Conservation (phyloP, 139 green algal genomes). For the Chlamydomonas sp. region DNA sequence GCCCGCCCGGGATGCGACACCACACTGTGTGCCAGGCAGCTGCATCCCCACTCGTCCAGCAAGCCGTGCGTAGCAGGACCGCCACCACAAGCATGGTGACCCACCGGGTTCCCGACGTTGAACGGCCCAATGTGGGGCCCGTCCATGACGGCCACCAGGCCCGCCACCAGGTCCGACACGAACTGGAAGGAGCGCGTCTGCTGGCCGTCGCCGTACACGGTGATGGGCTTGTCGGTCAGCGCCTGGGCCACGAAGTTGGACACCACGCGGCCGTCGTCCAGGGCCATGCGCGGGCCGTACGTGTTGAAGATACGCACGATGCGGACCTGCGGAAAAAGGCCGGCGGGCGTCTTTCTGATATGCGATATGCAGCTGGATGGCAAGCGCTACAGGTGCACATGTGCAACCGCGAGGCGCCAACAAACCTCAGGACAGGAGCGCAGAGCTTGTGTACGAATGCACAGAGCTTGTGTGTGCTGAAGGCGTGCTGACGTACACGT, state of each 20-base stretch:
- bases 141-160: constrained; percentile 89
- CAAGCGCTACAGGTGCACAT: no score
- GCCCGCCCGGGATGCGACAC: no score
- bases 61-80: no score
- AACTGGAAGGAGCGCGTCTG: constrained; percentile 99
- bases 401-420: not conserved
- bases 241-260: constrained; percentile 98
- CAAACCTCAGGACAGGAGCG: not conserved
- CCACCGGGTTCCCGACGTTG: constrained; percentile 97
- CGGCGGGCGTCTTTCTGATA: not conserved
- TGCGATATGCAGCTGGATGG: no score
- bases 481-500: no score
- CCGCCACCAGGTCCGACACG: constrained; percentile 91
- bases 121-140: constrained; percentile 94
- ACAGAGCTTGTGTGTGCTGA: not conserved
- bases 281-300: constrained; percentile 96
- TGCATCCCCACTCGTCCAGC: no score
- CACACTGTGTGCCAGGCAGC: no score
- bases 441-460: not conserved
- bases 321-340: constrained; percentile 70
- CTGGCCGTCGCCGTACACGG: constrained; percentile 95
- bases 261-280: constrained; percentile 98
- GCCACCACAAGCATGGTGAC: not conserved
- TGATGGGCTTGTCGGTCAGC: constrained; percentile 86
- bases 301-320: constrained; percentile 99